phyloP scores from a whole-genome alignment of 768 basidiomycete genomes.

The Phylloporus sp. region DNA sequence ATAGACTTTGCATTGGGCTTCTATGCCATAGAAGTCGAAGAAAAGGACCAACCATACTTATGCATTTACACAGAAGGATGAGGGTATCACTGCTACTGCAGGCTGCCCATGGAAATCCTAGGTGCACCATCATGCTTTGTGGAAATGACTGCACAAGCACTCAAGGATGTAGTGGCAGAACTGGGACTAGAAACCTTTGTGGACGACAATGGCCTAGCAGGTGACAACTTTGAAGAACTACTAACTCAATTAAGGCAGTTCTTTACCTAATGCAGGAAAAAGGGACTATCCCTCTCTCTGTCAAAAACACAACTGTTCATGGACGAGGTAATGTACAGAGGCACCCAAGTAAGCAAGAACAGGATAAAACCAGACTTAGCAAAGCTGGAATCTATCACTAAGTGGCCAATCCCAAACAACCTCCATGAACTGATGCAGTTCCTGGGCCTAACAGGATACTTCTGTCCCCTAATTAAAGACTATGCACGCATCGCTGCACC shows the following conservation, averaged over 20 bases:
- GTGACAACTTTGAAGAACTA: neutral
- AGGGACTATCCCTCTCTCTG: slow-evolving; percentile 6
- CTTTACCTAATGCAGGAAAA: neutral
- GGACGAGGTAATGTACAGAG: neutral
- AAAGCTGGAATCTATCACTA: slow-evolving; percentile 1
- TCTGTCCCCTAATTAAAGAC: slow-evolving; percentile 6
- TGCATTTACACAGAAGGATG: slow-evolving; percentile 35
- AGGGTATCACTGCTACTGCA: slow-evolving; percentile 33
- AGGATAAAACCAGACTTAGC: slow-evolving; percentile 1
- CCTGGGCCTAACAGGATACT: slow-evolving; percentile 6
- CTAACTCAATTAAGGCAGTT: neutral
- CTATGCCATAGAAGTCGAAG: slow-evolving; percentile 16
- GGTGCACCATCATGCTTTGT: slow-evolving; percentile 28
- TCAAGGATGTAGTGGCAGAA: neutral
- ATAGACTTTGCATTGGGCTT: slow-evolving; percentile 24
- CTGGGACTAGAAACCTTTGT: neutral
- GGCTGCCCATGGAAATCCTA: slow-evolving; percentile 39
- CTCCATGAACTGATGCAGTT: neutral
- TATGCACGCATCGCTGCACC: slow-evolving; percentile 1
- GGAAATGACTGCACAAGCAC: neutral
- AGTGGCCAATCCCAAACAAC: neutral
- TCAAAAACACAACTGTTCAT: slow-evolving; percentile 7
- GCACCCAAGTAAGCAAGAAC: neutral
- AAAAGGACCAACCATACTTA: slow-evolving; percentile 21
- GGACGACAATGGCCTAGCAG: neutral